A percentile compares a stretch with the other conserved stretches of the same genome.
These are phyloP conservation scores for Acacia concinna DNA, from an alignment of 331 rosid genomes.

Conservation along the genomic window DNA sequence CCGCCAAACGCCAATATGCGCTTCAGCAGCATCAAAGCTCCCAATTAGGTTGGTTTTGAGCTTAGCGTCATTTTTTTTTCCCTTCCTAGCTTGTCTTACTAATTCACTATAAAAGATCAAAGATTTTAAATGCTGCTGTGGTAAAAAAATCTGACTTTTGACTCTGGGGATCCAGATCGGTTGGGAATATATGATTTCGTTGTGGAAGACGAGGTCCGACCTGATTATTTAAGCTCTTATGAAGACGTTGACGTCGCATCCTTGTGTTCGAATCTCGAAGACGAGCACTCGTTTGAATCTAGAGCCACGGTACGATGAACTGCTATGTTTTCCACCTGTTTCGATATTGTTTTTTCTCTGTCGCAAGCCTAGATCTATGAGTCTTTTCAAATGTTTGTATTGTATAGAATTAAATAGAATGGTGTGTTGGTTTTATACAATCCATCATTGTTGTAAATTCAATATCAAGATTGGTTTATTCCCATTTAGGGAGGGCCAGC, in stretches of 20 bases:
- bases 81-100: neutral
- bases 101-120: neutral
- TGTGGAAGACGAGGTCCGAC: conserved; percentile 84
- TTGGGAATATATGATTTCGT: conserved; percentile 52
- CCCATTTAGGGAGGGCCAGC: neutral
- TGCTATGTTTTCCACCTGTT: neutral
- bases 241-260: conserved; percentile 88
- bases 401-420: neutral
- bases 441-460: neutral
- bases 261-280: conserved; percentile 88
- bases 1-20: conserved; percentile 86
- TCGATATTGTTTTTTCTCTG: neutral
- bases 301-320: conserved; percentile 66
- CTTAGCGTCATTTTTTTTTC: neutral
- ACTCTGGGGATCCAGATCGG: conserved; percentile 31
- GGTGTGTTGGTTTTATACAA: neutral
- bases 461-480: conserved; percentile 2
- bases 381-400: neutral
- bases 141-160: conserved; percentile 23
- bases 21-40: conserved; percentile 62
- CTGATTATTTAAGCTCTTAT: conserved; percentile 83
- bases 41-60: conserved; percentile 54
- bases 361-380: conserved; percentile 22
- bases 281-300: conserved; percentile 87
- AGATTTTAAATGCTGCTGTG: neutral